A percentile compares a stretch with the other conserved stretches of the same genome.
Evolutionary conservation across 441 rosid genomes (phyloP).

Genomic region (Eugenia klotzschiana): DNA sequence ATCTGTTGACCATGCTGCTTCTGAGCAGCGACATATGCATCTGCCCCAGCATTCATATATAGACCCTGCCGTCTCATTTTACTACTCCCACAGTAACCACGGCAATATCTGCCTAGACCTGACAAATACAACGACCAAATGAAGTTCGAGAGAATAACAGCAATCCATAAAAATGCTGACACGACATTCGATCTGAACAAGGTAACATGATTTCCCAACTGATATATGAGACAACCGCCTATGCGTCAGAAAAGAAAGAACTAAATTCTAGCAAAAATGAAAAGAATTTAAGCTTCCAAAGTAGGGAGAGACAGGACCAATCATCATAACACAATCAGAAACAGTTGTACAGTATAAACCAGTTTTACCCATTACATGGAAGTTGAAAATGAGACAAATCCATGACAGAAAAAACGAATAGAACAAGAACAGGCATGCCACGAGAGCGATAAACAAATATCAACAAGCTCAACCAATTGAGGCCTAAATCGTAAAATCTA

Average conservation of each 20-base stretch:
- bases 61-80: slow-evolving; percentile 62
- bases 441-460: neutral
- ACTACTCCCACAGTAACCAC: neutral
- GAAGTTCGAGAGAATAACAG: neutral
- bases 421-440: neutral
- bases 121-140: neutral
- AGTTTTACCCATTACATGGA: neutral
- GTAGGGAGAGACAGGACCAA: neutral
- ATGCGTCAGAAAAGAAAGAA: neutral
- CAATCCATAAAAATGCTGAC: neutral
- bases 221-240: neutral
- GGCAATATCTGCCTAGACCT: neutral
- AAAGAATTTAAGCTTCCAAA: neutral
- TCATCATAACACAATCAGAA: neutral
- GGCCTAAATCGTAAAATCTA: neutral
- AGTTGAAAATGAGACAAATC: neutral
- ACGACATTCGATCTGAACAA: neutral
- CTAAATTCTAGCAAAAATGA: neutral
- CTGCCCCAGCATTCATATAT: slow-evolving; percentile 40
- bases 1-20: slow-evolving; percentile 45
- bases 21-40: slow-evolving; percentile 41
- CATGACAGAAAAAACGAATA: neutral
- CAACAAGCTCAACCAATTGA: neutral
- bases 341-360: neutral
- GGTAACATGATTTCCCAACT: neutral